A percentile compares a stretch with the other conserved stretches of the same genome.
Evolutionary conservation across 805 yeast genomes (phyloP).

Genomic region (Metschnikowia gelsemii): DNA sequence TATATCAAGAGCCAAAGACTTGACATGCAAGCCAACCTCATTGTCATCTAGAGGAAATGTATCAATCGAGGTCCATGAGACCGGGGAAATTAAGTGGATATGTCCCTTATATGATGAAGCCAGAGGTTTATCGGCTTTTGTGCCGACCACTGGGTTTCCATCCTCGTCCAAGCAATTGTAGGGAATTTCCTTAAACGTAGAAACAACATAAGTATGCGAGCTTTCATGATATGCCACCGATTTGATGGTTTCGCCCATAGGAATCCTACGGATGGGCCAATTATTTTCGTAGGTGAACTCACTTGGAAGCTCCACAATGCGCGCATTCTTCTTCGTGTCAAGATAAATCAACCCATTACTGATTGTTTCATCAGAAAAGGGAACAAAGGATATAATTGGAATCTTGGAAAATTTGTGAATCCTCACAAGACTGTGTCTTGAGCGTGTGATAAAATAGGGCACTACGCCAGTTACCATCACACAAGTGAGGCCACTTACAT

Average conservation of each 20-base stretch:
- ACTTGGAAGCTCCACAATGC: conserved; percentile 52
- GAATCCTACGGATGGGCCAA: conserved; percentile 55
- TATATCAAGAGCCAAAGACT: conserved; percentile 51
- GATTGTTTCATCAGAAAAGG: conserved; percentile 42
- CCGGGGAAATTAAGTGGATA: conserved; percentile 67
- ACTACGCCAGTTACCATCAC: conserved; percentile 72
- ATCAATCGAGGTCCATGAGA: conserved; percentile 76
- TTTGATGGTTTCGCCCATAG: conserved; percentile 61
- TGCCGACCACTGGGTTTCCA: conserved; percentile 60
- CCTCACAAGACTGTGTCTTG: conserved; percentile 60
- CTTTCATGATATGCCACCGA: conserved; percentile 67
- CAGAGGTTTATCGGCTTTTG: conserved; percentile 48
- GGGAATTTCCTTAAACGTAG: conserved; percentile 57
- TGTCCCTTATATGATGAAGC: conserved; percentile 61
- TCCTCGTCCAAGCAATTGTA: conserved; percentile 75
- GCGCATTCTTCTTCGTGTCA: conserved; percentile 66
- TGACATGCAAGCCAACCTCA: conserved; percentile 60
- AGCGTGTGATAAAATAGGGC: conserved; percentile 68
- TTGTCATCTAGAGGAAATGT: conserved; percentile 62
- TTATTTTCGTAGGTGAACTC: conserved; percentile 56
- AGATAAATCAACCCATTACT: conserved; percentile 63
- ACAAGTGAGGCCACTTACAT: conserved; percentile 56
- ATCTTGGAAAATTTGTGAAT: conserved; percentile 64
- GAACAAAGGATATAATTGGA: conserved; percentile 65
- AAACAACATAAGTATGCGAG: conserved; percentile 59